Evolutionary conservation across 768 basidiomycete species (phyloP), one percentile per base, ranked within the genome.

Genomic region (Aureoboletus auriporus): DNA sequence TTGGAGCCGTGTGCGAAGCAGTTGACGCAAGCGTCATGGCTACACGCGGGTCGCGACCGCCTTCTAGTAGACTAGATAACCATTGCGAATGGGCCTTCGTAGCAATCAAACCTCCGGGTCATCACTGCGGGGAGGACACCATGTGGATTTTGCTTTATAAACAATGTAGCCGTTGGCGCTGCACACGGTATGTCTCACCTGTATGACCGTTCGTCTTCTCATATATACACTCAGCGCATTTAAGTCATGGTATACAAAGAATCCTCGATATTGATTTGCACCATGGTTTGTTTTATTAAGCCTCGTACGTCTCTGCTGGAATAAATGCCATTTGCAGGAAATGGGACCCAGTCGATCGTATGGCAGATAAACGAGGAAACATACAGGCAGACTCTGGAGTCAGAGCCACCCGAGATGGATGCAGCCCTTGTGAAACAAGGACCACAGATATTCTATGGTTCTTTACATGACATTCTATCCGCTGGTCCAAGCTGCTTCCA

Each of bases 341-440:
- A 96, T 61, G 94, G 95, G 2, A 98, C 95, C 0, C 95, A 99
- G 65, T 83, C 91, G 1, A 83, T 97, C 29, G 79, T 76, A 0
- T 95, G 92, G 90, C 83, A 87, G 47, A 85, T 97, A 50, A 97
- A 98, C 54, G 89, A 90, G 59, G 89, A 93, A 53, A 80, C 86
- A 0, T 84, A 91, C 63, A 77, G 82, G 12, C 77, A 83, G 55
- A 78, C 75, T 4, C 75, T 90, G 0, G 82, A 85, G 60, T 64
- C 63, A 3, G 77, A 79, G 54, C 30, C 17, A 3, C 58, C 51
- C 28, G 57, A 53, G 49, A 14, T 12, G 11, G 63, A 63, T 23
- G 20, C 20, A 23, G 20, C 20, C 20, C 20, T 23, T 2, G 13
- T 53, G 1, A 75, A 73, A 42, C 65, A 66, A 2, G 78, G 80